phyloP scores from a whole-genome alignment of 2,329 filamentous ascomycete genomes.

The Chlorencoelia australis region DNA sequence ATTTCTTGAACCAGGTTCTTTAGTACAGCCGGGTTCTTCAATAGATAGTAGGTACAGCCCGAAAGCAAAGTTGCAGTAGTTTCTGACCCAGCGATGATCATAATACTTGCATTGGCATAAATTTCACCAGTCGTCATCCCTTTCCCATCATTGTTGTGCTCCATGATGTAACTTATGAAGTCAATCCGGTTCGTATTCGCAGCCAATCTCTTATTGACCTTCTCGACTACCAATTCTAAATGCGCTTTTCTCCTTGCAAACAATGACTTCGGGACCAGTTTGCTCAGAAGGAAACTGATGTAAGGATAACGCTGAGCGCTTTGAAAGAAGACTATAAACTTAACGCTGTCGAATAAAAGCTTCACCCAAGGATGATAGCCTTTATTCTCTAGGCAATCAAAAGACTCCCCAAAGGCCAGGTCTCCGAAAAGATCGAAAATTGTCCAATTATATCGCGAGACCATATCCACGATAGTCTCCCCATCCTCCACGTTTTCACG shows the following conservation, averaged over 20 bases:
- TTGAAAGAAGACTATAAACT: conserved; percentile 5
- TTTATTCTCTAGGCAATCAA: conserved; percentile 24
- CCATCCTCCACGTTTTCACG: background rate
- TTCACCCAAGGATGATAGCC: conserved; percentile 3
- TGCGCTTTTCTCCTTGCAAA: background rate
- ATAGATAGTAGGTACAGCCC: background rate
- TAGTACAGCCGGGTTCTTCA: background rate
- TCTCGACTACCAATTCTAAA: background rate
- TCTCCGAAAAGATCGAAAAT: conserved; percentile 34
- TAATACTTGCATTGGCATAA: background rate
- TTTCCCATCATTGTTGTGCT: background rate
- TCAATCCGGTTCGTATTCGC: conserved; percentile 1
- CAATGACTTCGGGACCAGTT: background rate
- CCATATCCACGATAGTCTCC: conserved; percentile 18
- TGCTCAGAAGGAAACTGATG: background rate
- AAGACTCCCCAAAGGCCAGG: conserved; percentile 34
- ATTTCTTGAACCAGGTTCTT: conserved; percentile 1
- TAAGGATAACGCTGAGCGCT: background rate
- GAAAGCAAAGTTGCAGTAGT: background rate
- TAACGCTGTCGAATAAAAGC: conserved; percentile 8
- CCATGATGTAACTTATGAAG: conserved; percentile 1
- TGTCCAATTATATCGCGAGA: conserved; percentile 27
- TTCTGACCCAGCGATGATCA: conserved; percentile 1
- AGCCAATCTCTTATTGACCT: background rate
- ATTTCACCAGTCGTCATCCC: conserved; percentile 4